Base-by-base conservation (phyloP, 2,329 filamentous ascomycete species). In the Pyrenophora tritici-repentis region DNA sequence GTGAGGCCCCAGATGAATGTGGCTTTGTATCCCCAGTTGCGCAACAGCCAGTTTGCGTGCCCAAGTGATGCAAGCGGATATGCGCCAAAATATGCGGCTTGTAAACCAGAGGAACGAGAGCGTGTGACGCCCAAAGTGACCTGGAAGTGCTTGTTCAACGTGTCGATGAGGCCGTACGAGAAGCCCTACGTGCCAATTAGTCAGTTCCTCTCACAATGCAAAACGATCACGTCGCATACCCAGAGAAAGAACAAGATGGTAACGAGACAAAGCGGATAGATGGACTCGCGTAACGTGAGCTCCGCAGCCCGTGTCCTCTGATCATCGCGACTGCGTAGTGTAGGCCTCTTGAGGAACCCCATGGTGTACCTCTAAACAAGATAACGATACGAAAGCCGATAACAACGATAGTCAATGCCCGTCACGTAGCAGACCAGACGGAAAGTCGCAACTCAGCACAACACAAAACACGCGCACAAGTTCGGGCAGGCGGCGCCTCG, bases 191-290 rank as follows among this genome's bases (percentile, higher is more conserved):
- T 3, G 17, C 9, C 26, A 29, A 12, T 12, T 43, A 1, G 5
- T 32, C 5, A 16, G 12, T n/a, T 5, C 8, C 22, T 26, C 10
- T 24, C 10, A 17, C 4, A 9, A 29, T 6, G 18, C 6, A 22
- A 37, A 18, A 16, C 8, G 8, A 14, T 7, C n/a, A 32, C 18
- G 6, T 20, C 3, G 26, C 36, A 34, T 67, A 77, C 82, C 83
- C 83, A 86, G 17, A 87, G 78, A 67, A 87, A 86, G 74, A 86
- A 87, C 1, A 87, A 72, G 40, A 85, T 75, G 0, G 84, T 87
- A 43, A 90, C 87, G 4, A 91, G 78, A 47, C 77, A 76, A 38
- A 90, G 79, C 3, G 87, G 88, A 59, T 82, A 82, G 45, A 90
- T 78, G 10, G 86, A 90, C 63, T 88, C 79, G 44, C 84, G 78